Conservation (phyloP, 371 early-diverging fungal species). For the Encephalitozoon romaleae region DNA sequence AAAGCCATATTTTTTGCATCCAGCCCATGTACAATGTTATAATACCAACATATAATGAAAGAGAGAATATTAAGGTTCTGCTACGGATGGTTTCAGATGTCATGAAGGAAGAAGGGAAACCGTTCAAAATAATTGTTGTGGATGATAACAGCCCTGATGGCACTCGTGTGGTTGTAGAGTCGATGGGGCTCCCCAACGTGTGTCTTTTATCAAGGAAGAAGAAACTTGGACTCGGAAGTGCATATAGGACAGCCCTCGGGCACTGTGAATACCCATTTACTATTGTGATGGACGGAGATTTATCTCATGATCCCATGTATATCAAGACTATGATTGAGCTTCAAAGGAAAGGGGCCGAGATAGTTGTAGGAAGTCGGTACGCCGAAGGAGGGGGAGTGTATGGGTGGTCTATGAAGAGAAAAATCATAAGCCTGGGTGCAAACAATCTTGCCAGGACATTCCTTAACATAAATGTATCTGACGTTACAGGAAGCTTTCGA, state of each 20-base stretch:
- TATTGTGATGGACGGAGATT: constrained; percentile 95
- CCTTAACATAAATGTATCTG: constrained; percentile 74
- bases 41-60: constrained; percentile 94
- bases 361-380: constrained; percentile 83
- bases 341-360: constrained; percentile 74
- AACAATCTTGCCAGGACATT: constrained; percentile 84
- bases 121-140: constrained; percentile 88
- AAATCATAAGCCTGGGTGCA: constrained; percentile 85
- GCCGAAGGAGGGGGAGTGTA: constrained; percentile 74
- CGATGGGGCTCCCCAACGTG: constrained; percentile 65
- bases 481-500: constrained; percentile 89
- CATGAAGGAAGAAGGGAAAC: constrained; percentile 68
- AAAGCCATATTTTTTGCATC: neutral
- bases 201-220: constrained; percentile 78
- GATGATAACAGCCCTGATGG: constrained; percentile 97
- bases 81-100: constrained; percentile 75
- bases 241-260: constrained; percentile 85
- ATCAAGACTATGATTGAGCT: constrained; percentile 67
- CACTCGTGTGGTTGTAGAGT: constrained; percentile 75
- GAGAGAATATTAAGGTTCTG: constrained; percentile 84
- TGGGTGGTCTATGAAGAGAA: constrained; percentile 91
- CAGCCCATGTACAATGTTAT: constrained; percentile 51
- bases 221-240: constrained; percentile 88
- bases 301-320: constrained; percentile 94
- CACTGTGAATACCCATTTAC: constrained; percentile 82